Evolutionary conservation across 2,329 filamentous ascomycete species (phyloP).

Genomic region (Chaetomiaceae sp.): DNA sequence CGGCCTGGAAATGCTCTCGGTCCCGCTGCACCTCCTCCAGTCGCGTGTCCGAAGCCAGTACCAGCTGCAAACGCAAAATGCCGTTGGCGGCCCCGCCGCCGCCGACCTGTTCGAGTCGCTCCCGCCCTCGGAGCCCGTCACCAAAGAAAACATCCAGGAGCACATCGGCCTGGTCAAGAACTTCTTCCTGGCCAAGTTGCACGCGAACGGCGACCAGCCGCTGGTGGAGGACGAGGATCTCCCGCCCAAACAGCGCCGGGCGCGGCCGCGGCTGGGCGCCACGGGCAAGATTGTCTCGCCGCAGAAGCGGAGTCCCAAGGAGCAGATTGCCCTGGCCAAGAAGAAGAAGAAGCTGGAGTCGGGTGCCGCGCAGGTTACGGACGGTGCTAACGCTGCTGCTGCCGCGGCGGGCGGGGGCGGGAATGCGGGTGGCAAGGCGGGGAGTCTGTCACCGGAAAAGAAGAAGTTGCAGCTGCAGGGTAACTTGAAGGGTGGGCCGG

Average conservation of each 20-base stretch:
- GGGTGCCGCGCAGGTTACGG: constrained; percentile 48
- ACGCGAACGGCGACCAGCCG: constrained; percentile 75
- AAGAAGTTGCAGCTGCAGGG: constrained; percentile 43
- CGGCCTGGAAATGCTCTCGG: constrained; percentile 79
- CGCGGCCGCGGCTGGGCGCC: constrained; percentile 57
- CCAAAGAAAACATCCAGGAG: constrained; percentile 67
- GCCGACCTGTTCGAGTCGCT: constrained; percentile 64
- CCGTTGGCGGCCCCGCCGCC: constrained; percentile 42
- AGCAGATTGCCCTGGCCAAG: constrained; percentile 78
- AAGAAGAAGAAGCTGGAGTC: constrained; percentile 76
- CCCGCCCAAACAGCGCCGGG: constrained; percentile 83
- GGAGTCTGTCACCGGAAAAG: constrained; percentile 36
- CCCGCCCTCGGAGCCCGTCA: constrained; percentile 70
- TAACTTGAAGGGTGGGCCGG: constrained; percentile 22
- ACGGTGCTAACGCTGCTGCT: constrained; percentile 32
- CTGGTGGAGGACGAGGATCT: constrained; percentile 93
- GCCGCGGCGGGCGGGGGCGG: too few species aligned
- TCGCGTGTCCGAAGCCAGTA: constrained; percentile 83
- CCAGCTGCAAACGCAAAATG: constrained; percentile 67
- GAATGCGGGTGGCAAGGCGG: constrained; percentile 33
- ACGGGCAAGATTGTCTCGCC: constrained; percentile 85
- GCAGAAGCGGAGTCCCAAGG: constrained; percentile 75
- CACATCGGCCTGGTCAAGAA: constrained; percentile 86
- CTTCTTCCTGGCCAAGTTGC: constrained; percentile 87
- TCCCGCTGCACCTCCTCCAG: constrained; percentile 90